A percentile compares a stretch with the other conserved stretches of the same genome.
phyloP scores from a whole-genome alignment of 768 basidiomycete genomes.

The Filobasidium floriforme region DNA sequence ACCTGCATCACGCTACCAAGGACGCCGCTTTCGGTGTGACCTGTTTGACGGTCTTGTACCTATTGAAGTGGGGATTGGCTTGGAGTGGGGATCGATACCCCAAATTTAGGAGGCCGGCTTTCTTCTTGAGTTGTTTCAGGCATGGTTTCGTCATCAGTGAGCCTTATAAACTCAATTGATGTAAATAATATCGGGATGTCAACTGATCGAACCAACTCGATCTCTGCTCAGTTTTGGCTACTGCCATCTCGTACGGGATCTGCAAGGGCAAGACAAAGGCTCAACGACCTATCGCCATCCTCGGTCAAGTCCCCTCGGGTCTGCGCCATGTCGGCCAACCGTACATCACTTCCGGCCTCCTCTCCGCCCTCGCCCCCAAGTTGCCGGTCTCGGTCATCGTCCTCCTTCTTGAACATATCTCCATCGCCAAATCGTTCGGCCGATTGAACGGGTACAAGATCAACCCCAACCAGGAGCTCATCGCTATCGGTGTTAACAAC shows the following conservation, averaged over 20 bases:
- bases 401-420: constrained; percentile 87
- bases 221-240: constrained; percentile 52
- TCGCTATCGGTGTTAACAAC: constrained; percentile 96
- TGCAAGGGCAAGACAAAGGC: constrained; percentile 56
- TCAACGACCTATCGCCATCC: constrained; percentile 66
- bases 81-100: constrained; percentile 34
- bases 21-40: constrained; percentile 88
- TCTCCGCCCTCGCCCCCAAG: constrained; percentile 63
- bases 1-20: constrained; percentile 59
- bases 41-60: constrained; percentile 54
- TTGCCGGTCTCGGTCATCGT: constrained; percentile 50
- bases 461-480: constrained; percentile 81
- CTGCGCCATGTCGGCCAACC: constrained; percentile 52
- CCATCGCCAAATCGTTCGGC: constrained; percentile 91
- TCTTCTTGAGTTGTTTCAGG: constrained; percentile 54
- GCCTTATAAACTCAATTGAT: no score
- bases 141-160: constrained; percentile 51
- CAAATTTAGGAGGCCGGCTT: constrained; percentile 49
- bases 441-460: constrained; percentile 87
- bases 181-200: no score
- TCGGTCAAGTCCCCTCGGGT: constrained; percentile 75
- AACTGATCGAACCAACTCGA: no score
- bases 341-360: constrained; percentile 50
- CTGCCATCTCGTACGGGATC: constrained; percentile 76
- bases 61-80: constrained; percentile 41